Percentiles rank a stretch among this genome's conserved stretches.
Conservation (phyloP, 257 asterid species). For the Solanum rostratum region DNA sequence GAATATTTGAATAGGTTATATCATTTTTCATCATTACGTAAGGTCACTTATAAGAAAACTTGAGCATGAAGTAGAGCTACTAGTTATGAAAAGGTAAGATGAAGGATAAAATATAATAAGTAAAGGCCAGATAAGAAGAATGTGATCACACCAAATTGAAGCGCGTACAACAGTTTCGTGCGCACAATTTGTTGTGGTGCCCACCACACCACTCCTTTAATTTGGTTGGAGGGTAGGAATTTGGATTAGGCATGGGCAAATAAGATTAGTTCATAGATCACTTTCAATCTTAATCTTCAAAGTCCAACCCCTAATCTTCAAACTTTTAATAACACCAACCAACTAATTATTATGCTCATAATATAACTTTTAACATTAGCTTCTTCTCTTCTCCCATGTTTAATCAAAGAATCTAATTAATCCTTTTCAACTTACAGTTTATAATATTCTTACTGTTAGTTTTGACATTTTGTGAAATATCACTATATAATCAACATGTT, state of each 20-base stretch:
- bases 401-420: not conserved
- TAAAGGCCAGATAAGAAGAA: not conserved
- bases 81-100: not conserved
- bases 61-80: not conserved
- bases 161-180: constrained; percentile 69
- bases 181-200: constrained; percentile 41
- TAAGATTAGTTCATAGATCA: not conserved
- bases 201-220: constrained; percentile 38
- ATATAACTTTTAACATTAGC: not conserved
- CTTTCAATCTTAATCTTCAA: constrained; percentile 4
- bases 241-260: constrained; percentile 1
- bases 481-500: not conserved
- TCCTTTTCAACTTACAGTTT: not conserved
- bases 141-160: not conserved
- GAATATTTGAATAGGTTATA: not conserved
- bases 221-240: not conserved
- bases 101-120: not conserved
- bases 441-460: not conserved
- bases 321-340: not conserved
- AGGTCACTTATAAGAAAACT: not conserved
- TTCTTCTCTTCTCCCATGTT: not conserved
- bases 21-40: not conserved
- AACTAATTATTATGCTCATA: not conserved
- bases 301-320: not conserved
- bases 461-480: not conserved